These are phyloP conservation scores for Sophora flavescens DNA, from an alignment of 306 rosid species.

Conservation along the genomic window DNA sequence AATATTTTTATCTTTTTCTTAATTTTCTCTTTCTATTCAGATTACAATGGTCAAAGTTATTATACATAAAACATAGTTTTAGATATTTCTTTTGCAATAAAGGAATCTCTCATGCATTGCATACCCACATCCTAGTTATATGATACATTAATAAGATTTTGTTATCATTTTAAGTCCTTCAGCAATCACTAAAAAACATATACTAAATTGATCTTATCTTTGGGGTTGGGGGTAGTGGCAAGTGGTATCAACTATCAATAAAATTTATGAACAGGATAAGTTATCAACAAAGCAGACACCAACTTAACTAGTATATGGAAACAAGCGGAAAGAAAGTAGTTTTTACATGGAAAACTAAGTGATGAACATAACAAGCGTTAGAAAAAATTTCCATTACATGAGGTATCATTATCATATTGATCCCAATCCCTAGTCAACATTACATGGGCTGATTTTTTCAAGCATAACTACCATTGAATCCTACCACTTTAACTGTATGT, in stretches of 20 bases:
- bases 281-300: background rate
- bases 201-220: background rate
- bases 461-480: background rate
- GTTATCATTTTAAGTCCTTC: background rate
- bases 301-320: background rate
- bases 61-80: conserved; percentile 13
- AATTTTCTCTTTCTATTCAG: background rate
- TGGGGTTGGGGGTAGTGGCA: background rate
- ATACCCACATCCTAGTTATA: background rate
- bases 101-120: conserved; percentile 10
- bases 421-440: conserved; percentile 26
- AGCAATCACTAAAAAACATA: background rate
- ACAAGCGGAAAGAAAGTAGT: conserved; percentile 3
- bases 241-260: background rate
- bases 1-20: background rate
- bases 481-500: conserved; percentile 19
- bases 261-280: background rate
- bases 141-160: conserved; percentile 25
- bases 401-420: conserved; percentile 22
- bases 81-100: conserved; percentile 23
- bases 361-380: conserved; percentile 21
- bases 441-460: background rate
- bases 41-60: conserved; percentile 6
- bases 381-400: background rate
- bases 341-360: conserved; percentile 15